Evolutionary conservation across 1,284 basidiomycete species (phyloP).

Genomic region (Vanrija sp.): DNA sequence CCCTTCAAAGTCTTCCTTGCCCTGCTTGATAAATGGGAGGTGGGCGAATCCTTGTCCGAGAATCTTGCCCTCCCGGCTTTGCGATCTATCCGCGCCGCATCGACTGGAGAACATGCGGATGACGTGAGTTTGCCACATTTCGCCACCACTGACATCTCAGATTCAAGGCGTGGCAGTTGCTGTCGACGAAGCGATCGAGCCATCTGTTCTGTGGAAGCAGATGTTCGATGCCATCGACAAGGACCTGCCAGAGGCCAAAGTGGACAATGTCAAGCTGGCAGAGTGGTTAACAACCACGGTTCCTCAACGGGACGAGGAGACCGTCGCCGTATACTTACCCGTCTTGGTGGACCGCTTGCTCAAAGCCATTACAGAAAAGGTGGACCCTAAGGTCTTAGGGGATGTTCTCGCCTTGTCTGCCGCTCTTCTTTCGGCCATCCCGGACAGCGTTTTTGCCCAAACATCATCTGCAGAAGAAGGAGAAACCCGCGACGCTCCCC

Average conservation of each 20-base stretch:
- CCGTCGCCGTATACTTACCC: constrained; percentile 32
- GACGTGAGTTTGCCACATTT: too few species aligned
- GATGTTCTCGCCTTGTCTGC: neutral
- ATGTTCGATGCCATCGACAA: constrained; percentile 56
- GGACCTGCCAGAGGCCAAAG: constrained; percentile 37
- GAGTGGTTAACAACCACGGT: constrained; percentile 50
- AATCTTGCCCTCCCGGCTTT: constrained; percentile 68
- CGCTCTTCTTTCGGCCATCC: constrained; percentile 6
- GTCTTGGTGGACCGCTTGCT: constrained; percentile 22
- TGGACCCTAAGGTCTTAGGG: neutral
- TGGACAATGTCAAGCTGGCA: constrained; percentile 41
- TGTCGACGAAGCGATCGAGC: constrained; percentile 79
- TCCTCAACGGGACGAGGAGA: constrained; percentile 53
- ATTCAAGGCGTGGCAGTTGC: neutral
- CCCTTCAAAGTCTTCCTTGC: constrained; percentile 96
- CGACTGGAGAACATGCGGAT: neutral
- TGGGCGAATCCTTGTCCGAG: constrained; percentile 77
- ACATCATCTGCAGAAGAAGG: too few species aligned
- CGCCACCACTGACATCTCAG: neutral
- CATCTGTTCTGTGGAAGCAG: constrained; percentile 77
- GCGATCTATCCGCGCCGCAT: constrained; percentile 17
- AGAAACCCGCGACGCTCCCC: neutral
- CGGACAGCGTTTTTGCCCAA: constrained; percentile 6
- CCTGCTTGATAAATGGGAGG: constrained; percentile 93
- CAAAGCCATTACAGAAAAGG: constrained; percentile 2